Base-by-base conservation (phyloP, 805 yeast genomes). In the Candida palmyrensis region DNA sequence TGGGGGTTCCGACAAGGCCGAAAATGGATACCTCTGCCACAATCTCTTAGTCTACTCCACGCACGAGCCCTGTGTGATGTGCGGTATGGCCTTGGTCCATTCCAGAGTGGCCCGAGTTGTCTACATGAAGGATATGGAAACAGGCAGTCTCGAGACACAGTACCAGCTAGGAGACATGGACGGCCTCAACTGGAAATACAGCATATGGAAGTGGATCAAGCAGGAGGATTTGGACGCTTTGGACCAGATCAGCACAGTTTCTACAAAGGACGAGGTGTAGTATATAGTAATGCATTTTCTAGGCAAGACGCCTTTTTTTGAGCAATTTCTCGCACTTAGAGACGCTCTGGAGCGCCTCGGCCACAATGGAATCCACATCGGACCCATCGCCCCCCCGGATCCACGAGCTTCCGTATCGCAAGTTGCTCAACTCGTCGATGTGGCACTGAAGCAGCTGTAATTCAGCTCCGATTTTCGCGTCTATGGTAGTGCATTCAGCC, bases 61-160 rank as follows among this genome's bases (percentile, higher is more conserved):
- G 0, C 95, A 88, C 52, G 98, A 92, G 55, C 98, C 98, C 0
- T 92, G 98, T 49, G 75, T 86, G 0, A 92, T 90, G 97, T 92
- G 98, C 50, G 62, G 85, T 5, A 92, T 92, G 98, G 97, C 97
- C 0, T 64, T 92, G 25, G 79, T 89, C 8, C 98, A 92, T 53
- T 90, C 97, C 1, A 66, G 98, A 30, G 72, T 92, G 0, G 71
- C 77, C 11, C 66, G 87, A 33, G 59, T 90, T 21, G 60, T 84
- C 1, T 90, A 79, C 55, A 43, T 83, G 12, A 59, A 62, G 25
- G 40, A 45, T 10, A 60, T 72, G 2, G 69, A 73, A 6, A 19
- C 27, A 3, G 72, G 72, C 1, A 69, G 59, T 1, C 71, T 90
- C 37, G 89, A 82, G 8, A 71, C 75, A 18, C 73, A 80, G 3